Base-by-base conservation (phyloP, 2,329 filamentous ascomycete species). In the Metarhizium album region DNA sequence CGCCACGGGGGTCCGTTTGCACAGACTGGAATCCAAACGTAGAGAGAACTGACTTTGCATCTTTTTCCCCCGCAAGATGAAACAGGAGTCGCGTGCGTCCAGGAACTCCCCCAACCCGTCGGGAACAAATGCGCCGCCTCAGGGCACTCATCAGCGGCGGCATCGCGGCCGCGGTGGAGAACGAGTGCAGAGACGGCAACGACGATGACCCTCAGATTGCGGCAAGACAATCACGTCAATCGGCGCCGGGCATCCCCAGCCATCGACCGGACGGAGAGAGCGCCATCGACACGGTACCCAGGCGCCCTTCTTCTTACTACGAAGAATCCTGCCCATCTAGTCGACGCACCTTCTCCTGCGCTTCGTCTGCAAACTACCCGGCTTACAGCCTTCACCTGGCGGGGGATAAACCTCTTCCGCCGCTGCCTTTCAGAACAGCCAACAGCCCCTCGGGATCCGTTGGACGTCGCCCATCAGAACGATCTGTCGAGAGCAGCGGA, bases 371-470 rank as follows among this genome's bases (percentile, higher is more conserved):
- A 9, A 24, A 49, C 27, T 31, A 45, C 47, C 50, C 52, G 7
- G 31, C 45, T 7, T 52, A 52, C 22, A 50, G 45, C 38, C 29
- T n/a, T 50, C 52, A 11, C 52, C 52, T n/a, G n/a, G n/a, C n/a
- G n/a, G n/a, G n/a, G 24, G 49, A 42, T 1, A 54, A 48, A 24
- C 52, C 52, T 2, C 50, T 54, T 11, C 52, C 52, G 14, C 16
- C 50, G 11, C 29, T 54, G 13, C 52, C 52, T 11, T 43, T 22
- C 31, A 49, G 18, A 14, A 47, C 43, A 3, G 24, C 40, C 3
- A 52, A 45, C 27, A 38, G 47, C 18, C 40, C 47, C 8, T 52
- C 52, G 2, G 42, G 20, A 14, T 52, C 50, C 14, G 37, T 52
- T 23, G 43, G 49, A 46, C 46, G 50, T 4, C 31, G n/a, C 42